A percentile compares a stretch with the other conserved stretches of the same genome.
Conservation (phyloP, 1,284 basidiomycete genomes). For the Sanguinoderma infundibulare region DNA sequence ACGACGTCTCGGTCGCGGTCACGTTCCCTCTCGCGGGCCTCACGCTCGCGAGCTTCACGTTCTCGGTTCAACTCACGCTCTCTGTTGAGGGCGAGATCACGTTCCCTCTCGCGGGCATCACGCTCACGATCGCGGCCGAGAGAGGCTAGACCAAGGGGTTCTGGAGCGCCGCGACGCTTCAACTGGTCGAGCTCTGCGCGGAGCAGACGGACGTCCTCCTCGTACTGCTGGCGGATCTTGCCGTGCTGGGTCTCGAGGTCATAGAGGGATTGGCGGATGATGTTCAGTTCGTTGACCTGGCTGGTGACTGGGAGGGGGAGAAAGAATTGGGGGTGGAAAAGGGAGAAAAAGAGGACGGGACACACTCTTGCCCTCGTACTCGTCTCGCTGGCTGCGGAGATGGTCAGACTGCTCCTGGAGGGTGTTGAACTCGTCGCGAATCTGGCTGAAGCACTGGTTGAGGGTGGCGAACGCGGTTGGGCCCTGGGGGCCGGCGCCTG, state of each 20-base stretch:
- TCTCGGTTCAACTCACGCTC: constrained; percentile 37
- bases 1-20: constrained; percentile 35
- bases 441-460: constrained; percentile 82
- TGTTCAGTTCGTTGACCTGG: constrained; percentile 75
- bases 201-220: constrained; percentile 64
- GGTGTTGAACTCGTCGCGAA: constrained; percentile 87
- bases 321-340: constrained; percentile 3
- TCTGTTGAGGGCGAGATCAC: constrained; percentile 34
- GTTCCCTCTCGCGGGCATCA: constrained; percentile 36
- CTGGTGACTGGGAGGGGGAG: constrained; percentile 51
- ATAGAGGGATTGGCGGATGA: constrained; percentile 77
- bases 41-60: constrained; percentile 29
- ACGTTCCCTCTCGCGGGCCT: constrained; percentile 31
- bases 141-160: constrained; percentile 44
- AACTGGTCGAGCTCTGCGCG: constrained; percentile 33
- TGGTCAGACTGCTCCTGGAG: constrained; percentile 72
- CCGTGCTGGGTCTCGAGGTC: constrained; percentile 79
- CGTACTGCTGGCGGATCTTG: constrained; percentile 75
- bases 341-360: constrained; percentile 12
- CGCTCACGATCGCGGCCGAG: constrained; percentile 34
- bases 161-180: constrained; percentile 39
- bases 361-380: constrained; percentile 88
- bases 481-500: constrained; percentile 50
- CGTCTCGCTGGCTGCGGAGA: constrained; percentile 83
- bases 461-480: constrained; percentile 52